Evolutionary conservation across 805 yeast species (phyloP), one percentile per base, ranked within the genome.

Genomic region (Yarrowia hollandica): DNA sequence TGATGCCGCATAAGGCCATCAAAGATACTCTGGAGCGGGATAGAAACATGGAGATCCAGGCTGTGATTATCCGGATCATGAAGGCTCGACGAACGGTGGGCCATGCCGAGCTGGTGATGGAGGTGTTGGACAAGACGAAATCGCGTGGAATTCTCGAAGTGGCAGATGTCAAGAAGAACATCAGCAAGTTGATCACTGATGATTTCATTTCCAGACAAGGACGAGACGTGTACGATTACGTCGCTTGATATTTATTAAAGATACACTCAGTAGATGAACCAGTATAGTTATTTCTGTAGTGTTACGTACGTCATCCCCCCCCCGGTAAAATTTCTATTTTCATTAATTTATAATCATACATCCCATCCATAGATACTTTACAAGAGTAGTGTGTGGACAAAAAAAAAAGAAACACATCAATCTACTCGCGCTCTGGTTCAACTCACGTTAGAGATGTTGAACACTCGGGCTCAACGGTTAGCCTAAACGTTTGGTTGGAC

Each of bases 1-100:
- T 46, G 33, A 6, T 56, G 44, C 31, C 22, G 23, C 59, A 25
- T 64, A 64, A 60, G 61, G 64, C n/a, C 62, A 64, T 15, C 64
- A 62, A 52, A 66, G 63, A 60, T 54, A 61, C 46, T 44, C 68
- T 69, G 18, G 52, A 44, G 15, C 64, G 68, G 1, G 74, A 71
- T 48, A 65, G 74, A 6, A 65, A 63, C 34, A 65, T 63, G 63
- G 74, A 71, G 60, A 64, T 69, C 25, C 72, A 68, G 58, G 74
- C 73, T 9, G 66, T 70, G 1, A 62, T 70, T 10, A 61, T 67
- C n/a, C 63, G 74, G 3, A 64, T 70, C 38, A 68, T 71, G 72
- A 71, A 71, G 63, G 59, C 69, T 10, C 52, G 64, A 8, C 62
- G 64, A 57, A 52, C 56, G 19, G 37, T 69, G 31, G 52, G 54